phyloP scores from a whole-genome alignment of 768 basidiomycete species.

The Lentinula guzmanii region DNA sequence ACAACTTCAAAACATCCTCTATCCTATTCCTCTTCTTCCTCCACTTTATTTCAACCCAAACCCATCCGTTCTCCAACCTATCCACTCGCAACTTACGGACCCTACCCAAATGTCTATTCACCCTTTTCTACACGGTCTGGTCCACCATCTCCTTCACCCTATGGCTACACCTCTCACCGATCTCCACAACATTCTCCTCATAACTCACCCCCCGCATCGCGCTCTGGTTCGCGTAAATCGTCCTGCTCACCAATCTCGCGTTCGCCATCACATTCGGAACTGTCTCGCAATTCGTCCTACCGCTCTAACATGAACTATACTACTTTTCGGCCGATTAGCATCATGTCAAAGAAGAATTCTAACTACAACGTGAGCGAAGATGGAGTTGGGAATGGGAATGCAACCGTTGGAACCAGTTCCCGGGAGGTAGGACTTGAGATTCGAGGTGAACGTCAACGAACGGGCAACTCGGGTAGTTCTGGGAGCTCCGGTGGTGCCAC shows the following conservation, averaged over 20 bases:
- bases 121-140: background rate
- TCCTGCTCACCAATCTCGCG: background rate
- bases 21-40: background rate
- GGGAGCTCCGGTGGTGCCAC: background rate
- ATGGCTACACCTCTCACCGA: background rate
- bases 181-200: background rate
- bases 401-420: background rate
- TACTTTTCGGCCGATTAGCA: background rate
- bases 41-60: background rate
- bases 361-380: background rate
- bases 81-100: slow-evolving; percentile 1
- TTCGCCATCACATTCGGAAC: background rate
- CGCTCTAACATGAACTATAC: background rate
- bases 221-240: background rate
- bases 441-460: background rate
- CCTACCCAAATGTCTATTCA: slow-evolving; percentile 3
- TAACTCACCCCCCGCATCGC: background rate
- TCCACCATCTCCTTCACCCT: slow-evolving; percentile 1
- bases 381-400: background rate
- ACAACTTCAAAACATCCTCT: background rate
- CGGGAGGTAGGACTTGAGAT: background rate
- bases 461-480: background rate
- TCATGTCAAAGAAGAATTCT: background rate
- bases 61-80: background rate
- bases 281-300: background rate